Evolutionary conservation across 78 protist species (phyloP).

Genomic region (Isochrysis galbana): DNA sequence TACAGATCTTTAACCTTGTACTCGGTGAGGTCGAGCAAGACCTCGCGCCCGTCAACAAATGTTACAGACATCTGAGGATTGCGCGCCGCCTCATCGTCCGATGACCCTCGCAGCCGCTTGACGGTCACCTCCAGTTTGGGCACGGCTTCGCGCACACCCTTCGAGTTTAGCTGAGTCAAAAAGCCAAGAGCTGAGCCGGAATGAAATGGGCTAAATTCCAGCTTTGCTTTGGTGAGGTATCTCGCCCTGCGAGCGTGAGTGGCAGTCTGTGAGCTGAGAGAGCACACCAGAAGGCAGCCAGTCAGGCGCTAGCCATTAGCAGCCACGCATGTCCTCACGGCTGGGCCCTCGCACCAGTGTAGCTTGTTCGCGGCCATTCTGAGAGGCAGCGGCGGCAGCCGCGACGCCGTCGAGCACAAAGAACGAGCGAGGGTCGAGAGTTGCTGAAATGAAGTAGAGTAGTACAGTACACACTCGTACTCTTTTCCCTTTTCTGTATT

Average conservation of each 20-base stretch:
- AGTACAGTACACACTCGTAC: too few species aligned
- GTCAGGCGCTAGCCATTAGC: too few species aligned
- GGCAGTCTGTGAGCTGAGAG: too few species aligned
- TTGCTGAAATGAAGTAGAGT: too few species aligned
- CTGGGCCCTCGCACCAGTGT: too few species aligned
- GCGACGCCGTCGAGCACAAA: too few species aligned
- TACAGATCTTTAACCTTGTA: background rate
- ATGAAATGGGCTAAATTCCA: background rate
- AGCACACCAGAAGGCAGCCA: too few species aligned
- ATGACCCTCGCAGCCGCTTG: background rate
- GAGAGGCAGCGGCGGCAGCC: too few species aligned
- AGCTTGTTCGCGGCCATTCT: too few species aligned
- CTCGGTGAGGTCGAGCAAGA: background rate
- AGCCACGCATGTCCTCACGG: too few species aligned
- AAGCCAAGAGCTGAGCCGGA: background rate
- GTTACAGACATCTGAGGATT: background rate
- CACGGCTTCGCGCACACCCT: background rate
- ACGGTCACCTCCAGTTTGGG: background rate
- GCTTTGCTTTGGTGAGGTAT: background rate
- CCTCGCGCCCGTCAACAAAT: background rate
- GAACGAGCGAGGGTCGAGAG: too few species aligned
- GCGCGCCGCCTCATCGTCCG: background rate
- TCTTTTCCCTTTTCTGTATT: too few species aligned
- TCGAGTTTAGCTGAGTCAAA: background rate
- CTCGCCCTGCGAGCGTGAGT: background rate